Evolutionary conservation across 2,329 filamentous ascomycete genomes (phyloP).

Genomic region (Dothiorella sarmentorum): DNA sequence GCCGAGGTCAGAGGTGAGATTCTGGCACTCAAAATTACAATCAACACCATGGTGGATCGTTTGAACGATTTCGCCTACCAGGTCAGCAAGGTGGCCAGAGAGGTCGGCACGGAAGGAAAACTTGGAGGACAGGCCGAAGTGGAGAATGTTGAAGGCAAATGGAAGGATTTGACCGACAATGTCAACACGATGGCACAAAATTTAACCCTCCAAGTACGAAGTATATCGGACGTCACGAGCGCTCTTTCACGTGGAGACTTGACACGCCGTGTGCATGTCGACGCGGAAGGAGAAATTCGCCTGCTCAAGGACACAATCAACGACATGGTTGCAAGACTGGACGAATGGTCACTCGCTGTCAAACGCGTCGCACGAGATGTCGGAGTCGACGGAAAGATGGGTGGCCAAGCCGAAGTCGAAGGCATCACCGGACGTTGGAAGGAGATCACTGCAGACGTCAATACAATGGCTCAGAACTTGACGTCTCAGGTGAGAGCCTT

Average conservation of each 20-base stretch:
- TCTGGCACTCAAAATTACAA: conserved; percentile 74
- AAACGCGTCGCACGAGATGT: conserved; percentile 95
- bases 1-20: conserved; percentile 53
- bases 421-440: conserved; percentile 95
- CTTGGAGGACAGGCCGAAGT: conserved; percentile 63
- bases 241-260: conserved; percentile 94
- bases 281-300: conserved; percentile 91
- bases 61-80: conserved; percentile 63
- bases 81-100: conserved; percentile 62
- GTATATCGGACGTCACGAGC: conserved; percentile 90
- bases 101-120: conserved; percentile 62
- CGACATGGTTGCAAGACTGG: conserved; percentile 95
- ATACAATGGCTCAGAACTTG: conserved; percentile 79
- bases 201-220: conserved; percentile 68
- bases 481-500: conserved; percentile 97
- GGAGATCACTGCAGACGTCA: conserved; percentile 95
- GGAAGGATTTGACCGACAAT: conserved; percentile 64
- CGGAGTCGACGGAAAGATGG: conserved; percentile 97
- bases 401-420: conserved; percentile 90
- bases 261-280: conserved; percentile 92
- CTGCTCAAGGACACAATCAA: conserved; percentile 96
- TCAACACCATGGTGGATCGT: conserved; percentile 66
- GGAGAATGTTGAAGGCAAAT: conserved; percentile 63
- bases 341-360: conserved; percentile 93
- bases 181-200: conserved; percentile 67